These are phyloP conservation scores for Pueraria montana DNA, from an alignment of 306 rosid species.

Conservation along the genomic window DNA sequence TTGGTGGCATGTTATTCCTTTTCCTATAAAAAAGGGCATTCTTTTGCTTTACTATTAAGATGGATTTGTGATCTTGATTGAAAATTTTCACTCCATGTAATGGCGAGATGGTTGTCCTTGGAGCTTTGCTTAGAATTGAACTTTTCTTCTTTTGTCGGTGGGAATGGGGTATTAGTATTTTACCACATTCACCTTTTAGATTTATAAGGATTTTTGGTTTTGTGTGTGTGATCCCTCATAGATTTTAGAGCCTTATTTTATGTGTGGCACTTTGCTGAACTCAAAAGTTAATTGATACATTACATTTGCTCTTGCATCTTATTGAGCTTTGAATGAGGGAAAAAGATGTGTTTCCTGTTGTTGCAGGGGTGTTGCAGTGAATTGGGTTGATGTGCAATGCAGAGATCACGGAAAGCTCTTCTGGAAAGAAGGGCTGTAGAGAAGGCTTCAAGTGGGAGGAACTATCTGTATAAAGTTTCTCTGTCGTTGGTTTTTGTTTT, in stretches of 20 bases:
- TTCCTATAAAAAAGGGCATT: constrained; percentile 39
- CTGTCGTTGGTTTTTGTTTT: constrained; percentile 76
- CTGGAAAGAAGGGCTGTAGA: constrained; percentile 72
- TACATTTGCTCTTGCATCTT: constrained; percentile 18
- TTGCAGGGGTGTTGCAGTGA: constrained; percentile 53
- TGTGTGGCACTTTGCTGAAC: constrained; percentile 42
- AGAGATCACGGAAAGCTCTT: constrained; percentile 86
- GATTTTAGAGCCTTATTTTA: constrained; percentile 40
- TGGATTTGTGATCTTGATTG: constrained; percentile 38
- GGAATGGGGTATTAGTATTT: constrained; percentile 37
- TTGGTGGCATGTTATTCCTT: constrained; percentile 52
- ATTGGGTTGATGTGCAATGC: constrained; percentile 84
- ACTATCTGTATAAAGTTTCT: constrained; percentile 71
- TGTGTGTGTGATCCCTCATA: constrained; percentile 24
- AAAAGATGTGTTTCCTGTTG: constrained; percentile 44
- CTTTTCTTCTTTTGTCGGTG: constrained; percentile 32
- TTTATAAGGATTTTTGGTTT: background rate
- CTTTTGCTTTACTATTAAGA: constrained; percentile 62
- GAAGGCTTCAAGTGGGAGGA: constrained; percentile 61
- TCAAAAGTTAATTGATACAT: constrained; percentile 38
- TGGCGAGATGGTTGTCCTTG: background rate
- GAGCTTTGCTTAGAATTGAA: constrained; percentile 49
- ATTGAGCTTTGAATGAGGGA: constrained; percentile 36
- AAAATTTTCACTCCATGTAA: constrained; percentile 14
- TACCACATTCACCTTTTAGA: constrained; percentile 15